Conservation (phyloP, 1,284 basidiomycete species). For the Sporisorium iseilematis-ciliati region DNA sequence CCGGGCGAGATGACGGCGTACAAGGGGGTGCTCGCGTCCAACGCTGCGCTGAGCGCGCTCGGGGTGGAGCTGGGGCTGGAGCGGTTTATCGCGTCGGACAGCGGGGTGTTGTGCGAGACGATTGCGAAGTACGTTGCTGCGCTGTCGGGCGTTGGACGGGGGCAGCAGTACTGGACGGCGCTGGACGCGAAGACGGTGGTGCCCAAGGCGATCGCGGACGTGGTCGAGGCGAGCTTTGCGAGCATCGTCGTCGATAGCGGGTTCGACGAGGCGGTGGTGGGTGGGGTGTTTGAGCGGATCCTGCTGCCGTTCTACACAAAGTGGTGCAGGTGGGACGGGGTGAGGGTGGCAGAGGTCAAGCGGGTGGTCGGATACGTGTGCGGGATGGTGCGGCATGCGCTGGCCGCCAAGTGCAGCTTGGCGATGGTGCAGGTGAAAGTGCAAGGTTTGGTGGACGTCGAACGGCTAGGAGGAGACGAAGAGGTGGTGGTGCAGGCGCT, state of each 20-base stretch:
- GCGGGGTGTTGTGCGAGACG: constrained; percentile 2
- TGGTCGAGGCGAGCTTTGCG: constrained; percentile 52
- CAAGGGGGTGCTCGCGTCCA: constrained; percentile 37
- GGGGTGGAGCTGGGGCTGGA: constrained; percentile 25
- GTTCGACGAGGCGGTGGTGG: constrained; percentile 23
- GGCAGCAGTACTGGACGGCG: constrained; percentile 32
- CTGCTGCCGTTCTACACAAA: constrained; percentile 37
- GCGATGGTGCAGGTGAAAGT: no score
- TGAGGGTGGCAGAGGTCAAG: constrained; percentile 14
- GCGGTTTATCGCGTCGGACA: constrained; percentile 26
- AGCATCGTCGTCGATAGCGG: constrained; percentile 51
- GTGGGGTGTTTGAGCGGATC: constrained; percentile 28
- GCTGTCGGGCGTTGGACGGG: background rate
- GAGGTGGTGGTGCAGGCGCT: constrained; percentile 14
- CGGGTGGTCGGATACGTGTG: constrained; percentile 13
- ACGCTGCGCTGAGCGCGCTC: constrained; percentile 36
- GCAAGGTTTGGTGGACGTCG: background rate
- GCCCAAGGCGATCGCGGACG: constrained; percentile 52
- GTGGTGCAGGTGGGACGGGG: constrained; percentile 19
- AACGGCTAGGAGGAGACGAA: background rate
- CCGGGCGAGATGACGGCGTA: constrained; percentile 48
- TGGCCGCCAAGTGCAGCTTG: background rate
- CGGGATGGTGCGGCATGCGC: background rate
- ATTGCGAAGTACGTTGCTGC: constrained; percentile 8
- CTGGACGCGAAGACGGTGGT: background rate